These are phyloP conservation scores for Prunus padus DNA, from an alignment of 306 rosid species.

Conservation along the genomic window DNA sequence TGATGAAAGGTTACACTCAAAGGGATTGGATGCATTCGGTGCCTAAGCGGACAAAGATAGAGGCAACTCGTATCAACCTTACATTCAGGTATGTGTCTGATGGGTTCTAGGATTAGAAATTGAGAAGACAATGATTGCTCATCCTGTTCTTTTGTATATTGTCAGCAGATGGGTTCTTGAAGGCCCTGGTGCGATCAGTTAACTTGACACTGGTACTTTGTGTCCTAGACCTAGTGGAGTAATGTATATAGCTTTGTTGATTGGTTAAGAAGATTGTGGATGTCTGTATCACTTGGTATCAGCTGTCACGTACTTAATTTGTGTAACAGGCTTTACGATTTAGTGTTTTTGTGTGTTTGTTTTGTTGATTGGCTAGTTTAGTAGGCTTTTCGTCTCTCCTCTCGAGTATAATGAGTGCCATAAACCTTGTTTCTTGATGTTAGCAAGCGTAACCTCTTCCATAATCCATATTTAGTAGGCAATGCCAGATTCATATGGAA, in stretches of 20 bases:
- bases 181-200: background rate
- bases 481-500: too few relatives aligned
- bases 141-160: background rate
- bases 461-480: too few relatives aligned
- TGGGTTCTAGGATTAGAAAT: background rate
- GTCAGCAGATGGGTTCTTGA: background rate
- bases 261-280: conserved; percentile 1
- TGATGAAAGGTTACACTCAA: conserved; percentile 90
- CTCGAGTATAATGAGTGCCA: background rate
- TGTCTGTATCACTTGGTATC: background rate
- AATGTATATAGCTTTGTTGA: background rate
- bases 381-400: background rate
- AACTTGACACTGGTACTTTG: background rate
- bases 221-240: conserved; percentile 6
- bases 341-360: background rate
- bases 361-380: background rate
- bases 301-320: background rate
- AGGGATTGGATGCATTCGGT: conserved; percentile 94
- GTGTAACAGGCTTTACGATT: background rate
- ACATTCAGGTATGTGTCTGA: conserved; percentile 74
- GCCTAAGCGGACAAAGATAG: conserved; percentile 78
- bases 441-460: too few relatives aligned
- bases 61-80: conserved; percentile 80
- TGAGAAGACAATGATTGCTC: background rate
- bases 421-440: background rate